Evolutionary conservation across 208 protist genomes (phyloP).

Genomic region (Leishmania turanica): DNA sequence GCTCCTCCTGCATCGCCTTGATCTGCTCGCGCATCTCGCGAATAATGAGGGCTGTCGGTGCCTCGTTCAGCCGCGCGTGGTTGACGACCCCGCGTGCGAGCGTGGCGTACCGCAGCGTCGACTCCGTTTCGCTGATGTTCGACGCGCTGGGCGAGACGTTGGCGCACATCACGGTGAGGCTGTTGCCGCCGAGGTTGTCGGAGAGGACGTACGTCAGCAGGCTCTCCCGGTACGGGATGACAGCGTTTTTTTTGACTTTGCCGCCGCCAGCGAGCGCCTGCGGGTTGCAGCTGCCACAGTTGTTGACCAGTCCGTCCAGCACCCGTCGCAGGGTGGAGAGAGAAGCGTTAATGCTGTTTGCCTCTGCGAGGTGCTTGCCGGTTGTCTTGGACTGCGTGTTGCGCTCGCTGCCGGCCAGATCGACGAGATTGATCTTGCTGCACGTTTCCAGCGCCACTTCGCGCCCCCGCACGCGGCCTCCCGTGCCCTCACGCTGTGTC

Average conservation of each 20-base stretch:
- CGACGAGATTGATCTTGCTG: slow-evolving; percentile 80
- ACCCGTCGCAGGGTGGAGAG: slow-evolving; percentile 78
- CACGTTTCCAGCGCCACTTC: slow-evolving; percentile 41
- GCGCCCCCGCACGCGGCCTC: slow-evolving; percentile 79
- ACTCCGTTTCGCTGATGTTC: slow-evolving; percentile 78
- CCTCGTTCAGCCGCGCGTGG: slow-evolving; percentile 87
- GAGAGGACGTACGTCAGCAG: slow-evolving; percentile 92
- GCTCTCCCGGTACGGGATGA: slow-evolving; percentile 82
- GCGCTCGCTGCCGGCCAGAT: slow-evolving; percentile 80
- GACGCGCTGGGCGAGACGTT: slow-evolving; percentile 71
- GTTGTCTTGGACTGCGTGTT: slow-evolving; percentile 34
- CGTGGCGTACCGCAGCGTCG: slow-evolving; percentile 82
- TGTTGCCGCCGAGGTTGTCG: slow-evolving; percentile 86
- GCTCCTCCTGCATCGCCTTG: slow-evolving; percentile 47
- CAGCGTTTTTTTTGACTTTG: slow-evolving; percentile 28
- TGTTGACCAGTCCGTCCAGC: slow-evolving; percentile 59
- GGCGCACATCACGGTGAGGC: slow-evolving; percentile 83
- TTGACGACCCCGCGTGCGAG: slow-evolving; percentile 85
- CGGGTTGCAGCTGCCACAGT: neutral
- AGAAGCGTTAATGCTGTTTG: slow-evolving; percentile 81
- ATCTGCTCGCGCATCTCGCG: slow-evolving; percentile 79
- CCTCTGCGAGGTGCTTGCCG: slow-evolving; percentile 56
- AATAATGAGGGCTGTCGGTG: slow-evolving; percentile 76
- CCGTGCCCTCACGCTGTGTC: slow-evolving; percentile 57
- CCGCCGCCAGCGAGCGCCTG: neutral